Conservation (phyloP, 805 yeast genomes). For the Cyberlindnera subsufficiens region DNA sequence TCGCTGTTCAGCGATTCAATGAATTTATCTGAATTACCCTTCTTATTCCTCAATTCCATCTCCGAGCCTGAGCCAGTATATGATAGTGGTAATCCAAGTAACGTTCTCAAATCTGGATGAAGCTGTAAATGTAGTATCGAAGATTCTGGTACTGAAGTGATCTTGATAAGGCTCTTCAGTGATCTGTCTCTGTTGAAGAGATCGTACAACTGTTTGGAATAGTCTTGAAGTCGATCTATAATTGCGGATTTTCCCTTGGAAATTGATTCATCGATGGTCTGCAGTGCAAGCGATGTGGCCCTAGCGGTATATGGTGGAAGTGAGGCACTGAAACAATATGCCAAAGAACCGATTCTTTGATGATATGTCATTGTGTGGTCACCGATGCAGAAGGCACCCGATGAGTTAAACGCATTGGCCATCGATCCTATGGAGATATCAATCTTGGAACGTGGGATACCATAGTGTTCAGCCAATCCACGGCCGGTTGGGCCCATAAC, state of each 20-base stretch:
- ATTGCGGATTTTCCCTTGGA: constrained; percentile 36
- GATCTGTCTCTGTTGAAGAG: constrained; percentile 34
- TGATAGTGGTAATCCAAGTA: constrained; percentile 38
- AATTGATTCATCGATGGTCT: constrained; percentile 37
- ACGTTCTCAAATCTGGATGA: constrained; percentile 36
- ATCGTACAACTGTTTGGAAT: constrained; percentile 33
- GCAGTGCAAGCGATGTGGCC: constrained; percentile 50
- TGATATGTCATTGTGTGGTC: constrained; percentile 77
- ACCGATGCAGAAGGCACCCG: constrained; percentile 95
- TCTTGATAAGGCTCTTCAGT: constrained; percentile 34
- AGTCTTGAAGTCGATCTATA: constrained; percentile 31
- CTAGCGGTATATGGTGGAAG: constrained; percentile 87
- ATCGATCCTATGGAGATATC: constrained; percentile 86
- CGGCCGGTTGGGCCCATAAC: constrained; percentile 79
- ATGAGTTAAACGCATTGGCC: constrained; percentile 73
- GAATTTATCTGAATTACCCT: constrained; percentile 26
- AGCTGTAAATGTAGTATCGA: constrained; percentile 69
- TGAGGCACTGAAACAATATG: constrained; percentile 91
- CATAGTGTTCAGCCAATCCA: constrained; percentile 74
- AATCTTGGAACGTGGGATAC: constrained; percentile 54
- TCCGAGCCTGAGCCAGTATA: constrained; percentile 26
- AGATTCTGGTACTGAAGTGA: constrained; percentile 54
- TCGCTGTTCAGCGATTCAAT: constrained; percentile 38
- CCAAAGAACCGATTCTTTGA: constrained; percentile 85
- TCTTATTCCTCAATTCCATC: constrained; percentile 24